Evolutionary conservation across 441 rosid species (phyloP).

Genomic region (Breynia disticha): DNA sequence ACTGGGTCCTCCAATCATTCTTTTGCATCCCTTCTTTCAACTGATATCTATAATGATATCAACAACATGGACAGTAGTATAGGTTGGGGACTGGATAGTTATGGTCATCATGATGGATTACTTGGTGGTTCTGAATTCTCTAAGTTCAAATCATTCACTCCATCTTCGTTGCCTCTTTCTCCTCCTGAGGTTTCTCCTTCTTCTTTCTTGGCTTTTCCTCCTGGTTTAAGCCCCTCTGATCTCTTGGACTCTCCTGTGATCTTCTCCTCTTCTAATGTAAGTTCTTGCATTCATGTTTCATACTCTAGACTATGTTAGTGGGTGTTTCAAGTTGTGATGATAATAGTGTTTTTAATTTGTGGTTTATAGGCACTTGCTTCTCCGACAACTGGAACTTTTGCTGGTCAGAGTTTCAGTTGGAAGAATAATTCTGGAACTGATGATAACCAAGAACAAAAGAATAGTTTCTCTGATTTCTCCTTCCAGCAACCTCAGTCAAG

Average conservation of each 20-base stretch:
- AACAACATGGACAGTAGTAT: constrained; percentile 14
- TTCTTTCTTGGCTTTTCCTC: constrained; percentile 56
- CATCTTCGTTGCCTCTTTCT: constrained; percentile 50
- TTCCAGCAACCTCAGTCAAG: constrained; percentile 33
- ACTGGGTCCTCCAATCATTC: constrained; percentile 47
- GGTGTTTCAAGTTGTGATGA: no score
- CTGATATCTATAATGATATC: constrained; percentile 15
- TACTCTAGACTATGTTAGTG: no score
- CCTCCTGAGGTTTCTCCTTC: constrained; percentile 61
- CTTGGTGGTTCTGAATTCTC: constrained; percentile 49
- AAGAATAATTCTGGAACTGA: constrained; percentile 18
- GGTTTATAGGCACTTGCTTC: constrained; percentile 56
- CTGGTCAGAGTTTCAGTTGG: constrained; percentile 49
- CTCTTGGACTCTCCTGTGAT: constrained; percentile 75
- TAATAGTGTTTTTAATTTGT: no score
- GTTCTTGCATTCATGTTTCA: constrained; percentile 3
- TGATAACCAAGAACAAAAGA: constrained; percentile 30
- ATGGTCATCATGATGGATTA: constrained; percentile 8
- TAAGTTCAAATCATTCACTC: constrained; percentile 60
- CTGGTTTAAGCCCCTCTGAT: constrained; percentile 63
- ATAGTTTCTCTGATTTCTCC: constrained; percentile 37
- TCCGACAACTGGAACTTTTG: constrained; percentile 73
- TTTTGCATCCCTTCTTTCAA: constrained; percentile 14
- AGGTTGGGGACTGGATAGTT: constrained; percentile 19
- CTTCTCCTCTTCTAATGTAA: constrained; percentile 49